Conservation (phyloP, 768 basidiomycete genomes). For the Rhizopogon roseolus region DNA sequence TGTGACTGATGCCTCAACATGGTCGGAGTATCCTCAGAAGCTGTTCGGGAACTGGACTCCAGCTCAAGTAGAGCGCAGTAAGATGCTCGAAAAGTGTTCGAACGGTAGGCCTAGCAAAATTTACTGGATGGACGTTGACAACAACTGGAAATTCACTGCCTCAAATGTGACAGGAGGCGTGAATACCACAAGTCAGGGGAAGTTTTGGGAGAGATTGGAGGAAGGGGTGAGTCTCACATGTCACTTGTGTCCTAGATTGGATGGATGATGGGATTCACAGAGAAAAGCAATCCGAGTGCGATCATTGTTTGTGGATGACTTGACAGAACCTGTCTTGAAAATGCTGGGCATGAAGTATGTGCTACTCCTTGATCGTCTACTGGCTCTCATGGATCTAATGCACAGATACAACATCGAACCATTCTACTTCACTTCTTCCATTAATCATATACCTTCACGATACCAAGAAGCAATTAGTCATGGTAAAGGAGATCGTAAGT, state of each 20-base stretch:
- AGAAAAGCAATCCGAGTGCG: slow-evolving; percentile 40
- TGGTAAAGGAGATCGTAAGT: slow-evolving; percentile 48
- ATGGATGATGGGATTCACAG: slow-evolving; percentile 17
- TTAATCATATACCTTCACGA: slow-evolving; percentile 65
- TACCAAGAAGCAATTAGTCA: slow-evolving; percentile 45
- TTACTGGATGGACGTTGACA: slow-evolving; percentile 19
- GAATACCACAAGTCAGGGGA: slow-evolving; percentile 10
- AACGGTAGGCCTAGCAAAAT: slow-evolving; percentile 13
- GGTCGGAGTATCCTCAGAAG: slow-evolving; percentile 26
- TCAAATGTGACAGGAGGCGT: neutral
- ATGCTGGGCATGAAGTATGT: slow-evolving; percentile 53
- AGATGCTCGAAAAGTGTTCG: slow-evolving; percentile 20
- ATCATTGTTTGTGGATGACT: slow-evolving; percentile 45
- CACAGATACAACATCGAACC: slow-evolving; percentile 51
- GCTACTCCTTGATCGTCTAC: neutral
- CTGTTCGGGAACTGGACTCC: slow-evolving; percentile 28
- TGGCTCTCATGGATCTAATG: neutral
- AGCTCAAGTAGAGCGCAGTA: slow-evolving; percentile 24
- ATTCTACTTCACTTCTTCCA: slow-evolving; percentile 59
- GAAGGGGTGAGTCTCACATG: slow-evolving; percentile 27
- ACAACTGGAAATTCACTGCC: slow-evolving; percentile 8
- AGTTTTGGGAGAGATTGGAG: slow-evolving; percentile 30
- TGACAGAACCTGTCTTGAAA: slow-evolving; percentile 46
- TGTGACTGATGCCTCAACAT: neutral
- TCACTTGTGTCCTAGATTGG: neutral